A percentile compares a stretch with the other conserved stretches of the same genome.
phyloP scores from a whole-genome alignment of 1,284 basidiomycete species.

The Mycosarcoma mackinlayi region DNA sequence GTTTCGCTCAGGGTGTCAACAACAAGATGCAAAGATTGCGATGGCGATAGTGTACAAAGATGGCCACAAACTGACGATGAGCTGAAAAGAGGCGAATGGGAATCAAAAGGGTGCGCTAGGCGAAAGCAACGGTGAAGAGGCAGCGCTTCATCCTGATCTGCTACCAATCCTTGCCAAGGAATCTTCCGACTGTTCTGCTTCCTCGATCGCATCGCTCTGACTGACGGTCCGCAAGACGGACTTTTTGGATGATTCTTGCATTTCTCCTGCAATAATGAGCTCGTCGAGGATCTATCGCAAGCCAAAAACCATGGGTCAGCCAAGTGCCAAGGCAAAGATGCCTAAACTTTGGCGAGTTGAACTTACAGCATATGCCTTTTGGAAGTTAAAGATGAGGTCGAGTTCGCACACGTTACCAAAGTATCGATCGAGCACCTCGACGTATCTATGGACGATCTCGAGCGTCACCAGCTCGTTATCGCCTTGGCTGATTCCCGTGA shows the following conservation, averaged over 20 bases:
- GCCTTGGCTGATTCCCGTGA: slow-evolving; percentile 85
- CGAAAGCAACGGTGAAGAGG: not conserved
- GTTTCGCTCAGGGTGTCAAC: no score
- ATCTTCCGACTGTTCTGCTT: slow-evolving; percentile 69
- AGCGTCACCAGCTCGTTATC: slow-evolving; percentile 94
- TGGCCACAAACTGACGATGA: not conserved
- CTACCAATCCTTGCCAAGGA: slow-evolving; percentile 61
- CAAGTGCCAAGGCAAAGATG: not conserved
- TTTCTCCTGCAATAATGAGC: slow-evolving; percentile 94
- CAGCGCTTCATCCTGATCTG: slow-evolving; percentile 41
- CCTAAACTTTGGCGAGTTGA: no score
- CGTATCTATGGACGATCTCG: slow-evolving; percentile 97
- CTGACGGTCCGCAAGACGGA: slow-evolving; percentile 86
- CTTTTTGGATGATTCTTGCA: slow-evolving; percentile 99
- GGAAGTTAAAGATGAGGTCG: slow-evolving; percentile 68
- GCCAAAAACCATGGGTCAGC: not conserved
- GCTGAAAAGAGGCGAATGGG: not conserved
- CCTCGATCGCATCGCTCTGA: slow-evolving; percentile 67
- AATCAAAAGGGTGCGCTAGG: not conserved
- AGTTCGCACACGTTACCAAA: slow-evolving; percentile 82
- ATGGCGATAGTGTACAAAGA: slow-evolving; percentile 18
- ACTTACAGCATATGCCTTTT: slow-evolving; percentile 65
- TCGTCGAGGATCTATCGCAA: slow-evolving; percentile 78
- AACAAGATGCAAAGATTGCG: not conserved
- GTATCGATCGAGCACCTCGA: slow-evolving; percentile 98